These are phyloP conservation scores for Porcisia hertigi DNA, from an alignment of 208 protist genomes.

Conservation along the genomic window DNA sequence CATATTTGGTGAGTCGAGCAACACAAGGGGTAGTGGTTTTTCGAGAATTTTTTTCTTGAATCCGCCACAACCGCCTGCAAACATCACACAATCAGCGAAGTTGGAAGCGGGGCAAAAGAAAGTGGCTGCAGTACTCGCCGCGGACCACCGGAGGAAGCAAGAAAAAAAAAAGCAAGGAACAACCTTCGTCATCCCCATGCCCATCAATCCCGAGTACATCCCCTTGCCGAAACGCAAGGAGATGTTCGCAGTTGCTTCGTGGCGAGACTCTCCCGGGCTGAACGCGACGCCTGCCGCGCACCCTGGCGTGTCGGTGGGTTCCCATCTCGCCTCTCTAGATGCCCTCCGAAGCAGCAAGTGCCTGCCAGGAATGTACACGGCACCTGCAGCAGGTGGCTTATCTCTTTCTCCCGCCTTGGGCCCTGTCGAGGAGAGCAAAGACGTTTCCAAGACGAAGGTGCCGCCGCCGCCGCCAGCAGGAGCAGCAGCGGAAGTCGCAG, in stretches of 20 bases:
- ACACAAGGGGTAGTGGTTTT: background rate
- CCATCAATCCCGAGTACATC: slow-evolving; percentile 73
- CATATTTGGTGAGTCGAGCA: background rate
- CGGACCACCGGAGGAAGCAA: slow-evolving; percentile 7
- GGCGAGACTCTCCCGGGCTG: slow-evolving; percentile 63
- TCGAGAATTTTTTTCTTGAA: background rate
- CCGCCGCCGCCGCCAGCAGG: background rate
- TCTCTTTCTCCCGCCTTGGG: slow-evolving; percentile 5
- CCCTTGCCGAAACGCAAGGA: slow-evolving; percentile 73
- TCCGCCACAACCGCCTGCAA: background rate
- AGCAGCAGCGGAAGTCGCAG: slow-evolving; percentile 14
- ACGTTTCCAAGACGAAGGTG: slow-evolving; percentile 3
- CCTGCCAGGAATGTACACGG: background rate
- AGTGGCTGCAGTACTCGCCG: background rate
- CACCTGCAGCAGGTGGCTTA: slow-evolving; percentile 3
- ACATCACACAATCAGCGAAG: slow-evolving; percentile 3
- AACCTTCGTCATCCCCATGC: slow-evolving; percentile 30
- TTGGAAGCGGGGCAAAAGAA: background rate
- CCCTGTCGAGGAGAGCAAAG: slow-evolving; percentile 6
- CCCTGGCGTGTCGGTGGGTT: slow-evolving; percentile 6
- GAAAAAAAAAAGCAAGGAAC: slow-evolving; percentile 1
- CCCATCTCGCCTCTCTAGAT: slow-evolving; percentile 19
- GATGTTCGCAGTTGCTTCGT: slow-evolving; percentile 69
- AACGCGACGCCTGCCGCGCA: slow-evolving; percentile 14
- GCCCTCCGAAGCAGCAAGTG: slow-evolving; percentile 17